Evolutionary conservation across 441 rosid species (phyloP).

Genomic region (Syzygium syzygioides): DNA sequence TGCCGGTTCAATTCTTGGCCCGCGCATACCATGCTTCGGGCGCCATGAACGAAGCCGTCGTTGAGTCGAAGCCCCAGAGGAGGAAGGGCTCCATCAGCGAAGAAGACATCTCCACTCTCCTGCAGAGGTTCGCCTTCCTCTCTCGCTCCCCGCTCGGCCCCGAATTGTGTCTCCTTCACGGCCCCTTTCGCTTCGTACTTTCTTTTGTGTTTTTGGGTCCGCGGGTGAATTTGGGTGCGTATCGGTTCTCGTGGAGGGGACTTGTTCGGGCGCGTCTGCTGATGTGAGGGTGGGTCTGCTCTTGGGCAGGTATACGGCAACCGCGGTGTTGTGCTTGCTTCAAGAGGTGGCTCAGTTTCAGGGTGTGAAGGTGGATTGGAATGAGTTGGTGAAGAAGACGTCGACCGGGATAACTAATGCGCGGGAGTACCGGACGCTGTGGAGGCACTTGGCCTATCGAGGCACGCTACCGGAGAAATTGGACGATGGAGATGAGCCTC

Average conservation of each 20-base stretch:
- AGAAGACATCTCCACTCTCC: slow-evolving; percentile 54
- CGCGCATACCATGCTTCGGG: neutral
- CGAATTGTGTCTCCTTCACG: neutral
- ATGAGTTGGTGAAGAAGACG: slow-evolving; percentile 57
- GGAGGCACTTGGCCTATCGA: slow-evolving; percentile 80
- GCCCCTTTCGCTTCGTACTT: neutral
- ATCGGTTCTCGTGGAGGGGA: neutral
- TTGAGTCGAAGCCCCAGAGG: slow-evolving; percentile 17
- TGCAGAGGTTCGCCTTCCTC: slow-evolving; percentile 42
- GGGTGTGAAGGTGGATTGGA: slow-evolving; percentile 68
- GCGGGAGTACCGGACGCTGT: slow-evolving; percentile 74
- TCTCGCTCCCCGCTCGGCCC: neutral
- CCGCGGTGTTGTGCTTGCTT: slow-evolving; percentile 47
- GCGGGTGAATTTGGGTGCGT: neutral
- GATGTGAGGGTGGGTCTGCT: neutral
- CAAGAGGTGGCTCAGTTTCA: slow-evolving; percentile 64
- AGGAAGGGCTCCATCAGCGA: slow-evolving; percentile 48
- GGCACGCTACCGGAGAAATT: slow-evolving; percentile 34
- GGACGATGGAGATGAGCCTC: slow-evolving; percentile 42
- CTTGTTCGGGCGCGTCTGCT: neutral
- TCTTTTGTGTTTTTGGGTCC: neutral
- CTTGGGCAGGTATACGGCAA: slow-evolving; percentile 41
- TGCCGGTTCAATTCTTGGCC: neutral
- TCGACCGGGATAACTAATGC: slow-evolving; percentile 70
- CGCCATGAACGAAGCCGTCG: neutral